These are phyloP conservation scores for Penstemon newberryi DNA, from an alignment of 257 asterid genomes.

Conservation along the genomic window DNA sequence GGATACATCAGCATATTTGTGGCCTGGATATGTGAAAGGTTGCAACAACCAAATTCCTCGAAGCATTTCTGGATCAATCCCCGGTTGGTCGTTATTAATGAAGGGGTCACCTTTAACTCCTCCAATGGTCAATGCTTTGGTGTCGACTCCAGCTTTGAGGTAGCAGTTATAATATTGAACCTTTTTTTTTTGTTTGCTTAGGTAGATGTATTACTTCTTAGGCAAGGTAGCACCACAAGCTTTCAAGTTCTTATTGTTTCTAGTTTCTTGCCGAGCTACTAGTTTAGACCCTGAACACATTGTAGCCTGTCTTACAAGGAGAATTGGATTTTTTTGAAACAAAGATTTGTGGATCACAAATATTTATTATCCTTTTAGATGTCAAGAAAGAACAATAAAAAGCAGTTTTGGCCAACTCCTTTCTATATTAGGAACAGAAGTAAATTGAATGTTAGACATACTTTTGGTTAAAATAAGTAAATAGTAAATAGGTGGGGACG, in stretches of 20 bases:
- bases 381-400: not conserved
- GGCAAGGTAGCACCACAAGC: not conserved
- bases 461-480: not conserved
- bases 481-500: not conserved
- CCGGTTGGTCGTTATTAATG: constrained; percentile 90
- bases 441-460: not conserved
- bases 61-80: constrained; percentile 65
- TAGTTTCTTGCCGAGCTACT: constrained; percentile 8
- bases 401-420: not conserved
- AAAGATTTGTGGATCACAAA: not conserved
- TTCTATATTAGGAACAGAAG: not conserved
- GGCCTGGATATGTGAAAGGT: constrained; percentile 97
- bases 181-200: constrained; percentile 16
- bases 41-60: constrained; percentile 77
- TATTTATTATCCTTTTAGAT: not conserved
- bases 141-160: constrained; percentile 96
- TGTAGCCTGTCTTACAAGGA: constrained; percentile 23
- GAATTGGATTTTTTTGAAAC: constrained; percentile 18
- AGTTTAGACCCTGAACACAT: constrained; percentile 1
- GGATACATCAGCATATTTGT: constrained; percentile 88
- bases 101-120: constrained; percentile 83
- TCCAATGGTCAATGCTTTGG: constrained; percentile 70
- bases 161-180: constrained; percentile 38
- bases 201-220: constrained; percentile 16
- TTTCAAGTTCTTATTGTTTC: not conserved